These are phyloP conservation scores for Rhododendron kiyosumense DNA, from an alignment of 148 eudicot genomes.

Conservation along the genomic window DNA sequence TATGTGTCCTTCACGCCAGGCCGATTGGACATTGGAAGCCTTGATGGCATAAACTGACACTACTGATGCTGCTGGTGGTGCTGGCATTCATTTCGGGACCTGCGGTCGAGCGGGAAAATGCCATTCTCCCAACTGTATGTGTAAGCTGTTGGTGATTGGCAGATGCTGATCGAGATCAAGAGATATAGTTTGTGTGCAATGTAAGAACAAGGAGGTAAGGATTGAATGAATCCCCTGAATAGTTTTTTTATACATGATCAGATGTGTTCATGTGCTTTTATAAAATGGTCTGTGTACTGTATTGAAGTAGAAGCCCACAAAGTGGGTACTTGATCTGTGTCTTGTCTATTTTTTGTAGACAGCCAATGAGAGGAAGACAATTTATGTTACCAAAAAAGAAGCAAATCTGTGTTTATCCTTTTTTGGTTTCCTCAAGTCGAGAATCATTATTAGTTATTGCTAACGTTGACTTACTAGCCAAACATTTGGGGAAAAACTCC, in stretches of 20 bases:
- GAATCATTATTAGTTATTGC: neutral
- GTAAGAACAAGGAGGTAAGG: too few species aligned
- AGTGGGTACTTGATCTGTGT: neutral
- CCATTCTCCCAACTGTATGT: too few species aligned
- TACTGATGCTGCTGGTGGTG: neutral
- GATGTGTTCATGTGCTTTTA: neutral
- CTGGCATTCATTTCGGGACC: neutral
- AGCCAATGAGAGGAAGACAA: neutral
- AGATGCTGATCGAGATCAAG: too few species aligned
- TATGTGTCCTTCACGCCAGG: too few species aligned
- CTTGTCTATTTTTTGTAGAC: neutral
- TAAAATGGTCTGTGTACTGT: neutral
- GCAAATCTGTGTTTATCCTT: neutral
- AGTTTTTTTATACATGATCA: neutral
- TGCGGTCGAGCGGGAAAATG: too few species aligned
- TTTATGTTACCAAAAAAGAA: neutral
- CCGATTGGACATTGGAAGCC: neutral
- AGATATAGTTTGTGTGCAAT: too few species aligned
- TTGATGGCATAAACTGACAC: neutral
- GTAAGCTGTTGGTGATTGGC: too few species aligned
- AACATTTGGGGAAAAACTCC: neutral
- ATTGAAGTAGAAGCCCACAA: neutral
- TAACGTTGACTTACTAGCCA: neutral
- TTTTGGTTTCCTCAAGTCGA: neutral
- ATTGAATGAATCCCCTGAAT: neutral